Conservation (phyloP, 768 basidiomycete genomes). For the Russula sp. region DNA sequence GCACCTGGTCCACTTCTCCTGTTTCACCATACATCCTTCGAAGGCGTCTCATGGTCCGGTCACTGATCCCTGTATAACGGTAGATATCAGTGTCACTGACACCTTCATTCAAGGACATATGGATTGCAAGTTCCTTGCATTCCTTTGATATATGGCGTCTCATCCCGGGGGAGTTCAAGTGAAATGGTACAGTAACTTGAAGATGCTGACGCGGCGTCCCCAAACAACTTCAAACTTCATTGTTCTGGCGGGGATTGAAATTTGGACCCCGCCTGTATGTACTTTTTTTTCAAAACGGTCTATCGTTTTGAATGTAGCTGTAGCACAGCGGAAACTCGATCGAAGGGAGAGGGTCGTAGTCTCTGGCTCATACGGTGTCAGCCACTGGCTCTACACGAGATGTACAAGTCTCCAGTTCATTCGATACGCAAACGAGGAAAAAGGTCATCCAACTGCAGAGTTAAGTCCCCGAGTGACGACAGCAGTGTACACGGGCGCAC, state of each 20-base stretch:
- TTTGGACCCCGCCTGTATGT: too few species aligned
- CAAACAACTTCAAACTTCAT: too few species aligned
- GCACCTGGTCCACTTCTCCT: not conserved
- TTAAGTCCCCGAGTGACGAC: slow-evolving; percentile 9
- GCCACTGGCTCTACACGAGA: not conserved
- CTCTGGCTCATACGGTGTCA: too few species aligned
- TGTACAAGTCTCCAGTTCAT: not conserved
- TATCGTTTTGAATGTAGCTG: too few species aligned
- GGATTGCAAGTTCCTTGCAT: not conserved
- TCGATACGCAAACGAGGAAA: not conserved
- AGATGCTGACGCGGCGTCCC: too few species aligned
- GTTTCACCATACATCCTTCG: not conserved
- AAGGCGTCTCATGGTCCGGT: not conserved
- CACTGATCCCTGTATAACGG: not conserved
- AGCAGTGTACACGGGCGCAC: not conserved
- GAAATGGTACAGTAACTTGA: too few species aligned
- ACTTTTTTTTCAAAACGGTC: too few species aligned
- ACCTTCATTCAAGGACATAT: not conserved
- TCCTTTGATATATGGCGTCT: not conserved
- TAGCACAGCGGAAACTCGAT: not conserved
- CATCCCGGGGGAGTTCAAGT: too few species aligned
- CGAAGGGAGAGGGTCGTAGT: not conserved
- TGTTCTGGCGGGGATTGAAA: too few species aligned
- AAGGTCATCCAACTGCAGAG: slow-evolving; percentile 1
- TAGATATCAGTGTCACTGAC: not conserved